Conservation (phyloP, 495 filamentous ascomycete species). For the Talaromyces adpressus region DNA sequence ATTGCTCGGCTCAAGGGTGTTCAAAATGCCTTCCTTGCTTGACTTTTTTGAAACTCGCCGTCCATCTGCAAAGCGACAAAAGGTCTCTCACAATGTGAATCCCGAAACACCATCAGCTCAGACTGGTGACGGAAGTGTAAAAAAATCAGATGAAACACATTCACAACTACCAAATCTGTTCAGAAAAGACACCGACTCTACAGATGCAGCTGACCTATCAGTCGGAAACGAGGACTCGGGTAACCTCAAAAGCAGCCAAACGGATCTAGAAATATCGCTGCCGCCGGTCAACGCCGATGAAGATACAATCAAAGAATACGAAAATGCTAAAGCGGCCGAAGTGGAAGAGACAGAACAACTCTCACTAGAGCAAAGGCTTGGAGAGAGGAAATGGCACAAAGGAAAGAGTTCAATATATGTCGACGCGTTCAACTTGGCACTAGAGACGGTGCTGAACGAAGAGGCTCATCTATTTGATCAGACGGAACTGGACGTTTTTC, state of each 20-base stretch:
- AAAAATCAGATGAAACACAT: neutral
- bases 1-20: neutral
- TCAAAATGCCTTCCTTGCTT: slow-evolving; percentile 27
- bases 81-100: slow-evolving; percentile 9
- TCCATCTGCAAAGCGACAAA: slow-evolving; percentile 28
- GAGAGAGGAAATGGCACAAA: slow-evolving; percentile 49
- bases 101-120: neutral
- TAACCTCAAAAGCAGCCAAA: slow-evolving; percentile 27
- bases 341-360: slow-evolving; percentile 25
- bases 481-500: slow-evolving; percentile 72
- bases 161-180: too few species aligned
- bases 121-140: neutral
- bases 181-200: neutral
- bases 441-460: slow-evolving; percentile 85
- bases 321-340: slow-evolving; percentile 42
- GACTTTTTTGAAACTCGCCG: slow-evolving; percentile 37
- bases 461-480: slow-evolving; percentile 83
- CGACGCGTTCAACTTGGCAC: slow-evolving; percentile 90
- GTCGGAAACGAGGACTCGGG: neutral
- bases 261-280: slow-evolving; percentile 72
- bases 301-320: slow-evolving; percentile 76
- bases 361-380: slow-evolving; percentile 40
- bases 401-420: slow-evolving; percentile 88
- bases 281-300: slow-evolving; percentile 59
- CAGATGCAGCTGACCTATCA: neutral